Conservation (phyloP, 169 alveolate species). For the Sarcocystis neurona region DNA sequence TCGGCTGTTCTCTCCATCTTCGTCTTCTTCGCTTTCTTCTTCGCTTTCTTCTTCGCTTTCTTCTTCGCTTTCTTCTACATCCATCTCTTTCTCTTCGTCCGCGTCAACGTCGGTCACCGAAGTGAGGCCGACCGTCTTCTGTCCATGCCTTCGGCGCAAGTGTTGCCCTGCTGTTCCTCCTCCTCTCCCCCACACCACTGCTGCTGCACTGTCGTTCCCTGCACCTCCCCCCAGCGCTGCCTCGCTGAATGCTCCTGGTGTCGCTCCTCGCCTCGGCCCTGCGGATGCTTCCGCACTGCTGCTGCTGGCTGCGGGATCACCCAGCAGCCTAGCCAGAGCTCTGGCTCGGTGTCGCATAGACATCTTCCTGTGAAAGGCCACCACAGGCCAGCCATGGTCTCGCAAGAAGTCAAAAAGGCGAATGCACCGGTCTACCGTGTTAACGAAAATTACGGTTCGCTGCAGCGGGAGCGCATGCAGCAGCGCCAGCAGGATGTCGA, state of each 20-base stretch:
- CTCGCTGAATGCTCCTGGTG: no score
- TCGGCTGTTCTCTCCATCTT: neutral
- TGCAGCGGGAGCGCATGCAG: neutral
- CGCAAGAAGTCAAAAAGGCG: constrained; percentile 38
- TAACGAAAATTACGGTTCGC: constrained; percentile 16
- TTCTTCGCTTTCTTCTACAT: neutral
- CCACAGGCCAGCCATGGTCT: constrained; percentile 56
- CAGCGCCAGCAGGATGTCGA: constrained; percentile 22
- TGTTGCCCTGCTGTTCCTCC: no score
- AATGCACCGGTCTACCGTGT: constrained; percentile 28
- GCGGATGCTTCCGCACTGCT: no score
- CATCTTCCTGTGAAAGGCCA: constrained; percentile 29
- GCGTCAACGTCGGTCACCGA: no score
- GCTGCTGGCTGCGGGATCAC: neutral
- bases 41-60: neutral
- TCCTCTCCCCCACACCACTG: no score
- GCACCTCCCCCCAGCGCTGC: no score
- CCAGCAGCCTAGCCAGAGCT: constrained; percentile 33
- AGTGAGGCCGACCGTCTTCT: no score
- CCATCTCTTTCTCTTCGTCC: no score
- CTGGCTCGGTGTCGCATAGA: constrained; percentile 44
- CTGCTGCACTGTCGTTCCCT: no score
- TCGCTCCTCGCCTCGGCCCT: no score
- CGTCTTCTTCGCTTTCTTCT: neutral
- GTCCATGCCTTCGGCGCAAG: no score